Evolutionary conservation across 2,329 filamentous ascomycete species (phyloP).

Genomic region (Fulvia fulva): DNA sequence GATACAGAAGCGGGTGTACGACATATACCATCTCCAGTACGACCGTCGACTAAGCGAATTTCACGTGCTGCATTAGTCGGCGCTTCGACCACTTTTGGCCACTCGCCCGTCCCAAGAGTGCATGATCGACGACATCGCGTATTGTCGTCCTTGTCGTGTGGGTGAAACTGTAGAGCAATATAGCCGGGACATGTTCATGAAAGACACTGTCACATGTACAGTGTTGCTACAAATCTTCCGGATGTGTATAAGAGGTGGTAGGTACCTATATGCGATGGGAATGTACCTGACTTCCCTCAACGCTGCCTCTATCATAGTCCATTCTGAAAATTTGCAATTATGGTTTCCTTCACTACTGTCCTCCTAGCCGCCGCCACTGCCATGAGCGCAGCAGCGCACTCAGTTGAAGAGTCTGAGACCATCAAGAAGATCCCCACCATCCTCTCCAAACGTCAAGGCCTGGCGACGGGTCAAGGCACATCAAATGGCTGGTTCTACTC

Average conservation of each 20-base stretch:
- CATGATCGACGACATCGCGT: not conserved
- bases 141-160: too few relatives aligned
- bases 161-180: too few relatives aligned
- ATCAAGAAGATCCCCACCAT: not conserved
- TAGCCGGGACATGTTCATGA: too few relatives aligned
- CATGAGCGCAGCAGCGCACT: not conserved
- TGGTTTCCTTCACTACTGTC: not conserved
- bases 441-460: not conserved
- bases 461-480: not conserved
- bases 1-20: not conserved
- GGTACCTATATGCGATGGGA: too few relatives aligned
- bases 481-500: not conserved
- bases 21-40: too few relatives aligned
- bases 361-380: not conserved
- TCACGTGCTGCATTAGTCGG: too few relatives aligned
- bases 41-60: too few relatives aligned
- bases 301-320: not conserved
- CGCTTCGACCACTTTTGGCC: not conserved
- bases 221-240: too few relatives aligned
- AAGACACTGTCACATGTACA: too few relatives aligned
- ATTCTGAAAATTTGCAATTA: not conserved
- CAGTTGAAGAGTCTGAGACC: too few relatives aligned
- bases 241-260: too few relatives aligned
- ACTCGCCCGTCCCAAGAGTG: not conserved
- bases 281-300: not conserved